Evolutionary conservation across 345 rosid genomes (phyloP), one percentile per base, ranked within the genome.

Genomic region (Cochlearia excelsa): DNA sequence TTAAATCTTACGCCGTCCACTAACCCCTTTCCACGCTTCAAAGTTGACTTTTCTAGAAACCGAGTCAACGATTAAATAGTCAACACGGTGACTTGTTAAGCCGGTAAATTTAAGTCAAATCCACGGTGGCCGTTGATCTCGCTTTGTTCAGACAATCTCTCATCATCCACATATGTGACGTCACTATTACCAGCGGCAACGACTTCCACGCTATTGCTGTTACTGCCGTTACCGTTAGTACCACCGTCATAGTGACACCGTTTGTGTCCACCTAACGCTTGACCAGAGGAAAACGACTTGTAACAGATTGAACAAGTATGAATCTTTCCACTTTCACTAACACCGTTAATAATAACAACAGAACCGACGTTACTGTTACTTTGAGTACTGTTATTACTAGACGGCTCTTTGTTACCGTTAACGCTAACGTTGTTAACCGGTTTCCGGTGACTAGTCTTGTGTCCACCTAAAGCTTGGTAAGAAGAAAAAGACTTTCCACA

Each of bases 401-500:
- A 38, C 51, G 42, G 66, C 57, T 79, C 80, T 2, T 75, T 78
- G 40, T 42, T 71, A 3, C 59, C 57, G 39, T 51, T 28, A 56
- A 10, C 30, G 42, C n/a, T 61, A 28, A 1, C 31, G 45, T 8
- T 35, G 8, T 47, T 53, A 46, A 63, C 45, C 63, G 73, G 75
- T 73, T 87, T 90, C 47, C 92, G 79, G 77, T 90, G 97, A 57
- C 95, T 90, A 35, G 97, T 88, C 65, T 90, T 90, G 74, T 90
- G 97, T 4, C 97, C 97, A 10, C 97, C 97, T 29, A 90, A 75
- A 8, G 95, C 97, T 67, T 90, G 97, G 66, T 87, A 90, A 46
- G 95, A 87, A 9, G 79, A 62, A 58, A 90, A 87, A 1, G 82
- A 80, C 71, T 82, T 90, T 69, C 75, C 77, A 66, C 97, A 90